Percentiles rank a stretch among this genome's conserved stretches.
These are phyloP conservation scores for Phytophthora pisi DNA, from an alignment of 352 stramenopile species.

Conservation along the genomic window DNA sequence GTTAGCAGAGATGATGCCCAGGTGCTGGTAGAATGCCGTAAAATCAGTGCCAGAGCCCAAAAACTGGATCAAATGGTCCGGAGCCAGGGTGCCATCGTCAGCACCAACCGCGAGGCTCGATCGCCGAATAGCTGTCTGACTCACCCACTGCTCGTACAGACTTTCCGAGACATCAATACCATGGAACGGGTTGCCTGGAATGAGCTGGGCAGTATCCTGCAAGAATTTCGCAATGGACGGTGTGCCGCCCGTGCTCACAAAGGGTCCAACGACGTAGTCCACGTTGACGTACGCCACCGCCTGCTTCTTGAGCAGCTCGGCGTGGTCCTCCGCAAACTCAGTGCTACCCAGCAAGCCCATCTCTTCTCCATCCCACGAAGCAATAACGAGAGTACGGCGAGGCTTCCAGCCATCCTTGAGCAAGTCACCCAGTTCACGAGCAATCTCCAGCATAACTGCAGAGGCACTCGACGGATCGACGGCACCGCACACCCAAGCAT, in stretches of 20 bases:
- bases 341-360: constrained; percentile 71
- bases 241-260: constrained; percentile 53
- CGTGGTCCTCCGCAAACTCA: constrained; percentile 71
- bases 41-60: constrained; percentile 76
- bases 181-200: constrained; percentile 48
- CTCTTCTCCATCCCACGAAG: constrained; percentile 89
- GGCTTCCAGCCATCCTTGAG: constrained; percentile 71
- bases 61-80: constrained; percentile 59
- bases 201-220: constrained; percentile 54
- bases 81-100: constrained; percentile 42
- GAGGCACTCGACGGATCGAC: constrained; percentile 79
- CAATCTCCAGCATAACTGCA: constrained; percentile 84
- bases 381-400: constrained; percentile 81
- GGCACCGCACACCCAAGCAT: constrained; percentile 83
- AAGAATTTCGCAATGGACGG: constrained; percentile 66
- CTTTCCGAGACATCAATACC: constrained; percentile 27
- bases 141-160: constrained; percentile 54
- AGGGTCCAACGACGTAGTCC: constrained; percentile 64
- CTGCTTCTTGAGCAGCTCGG: constrained; percentile 49
- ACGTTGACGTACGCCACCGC: constrained; percentile 85
- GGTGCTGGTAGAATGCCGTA: constrained; percentile 86
- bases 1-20: constrained; percentile 80
- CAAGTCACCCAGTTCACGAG: constrained; percentile 67
- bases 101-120: constrained; percentile 10
- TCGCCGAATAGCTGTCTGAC: constrained; percentile 28